phyloP scores from a whole-genome alignment of 176 grass and related monocot species.

The Echinochloa phyllopogon region DNA sequence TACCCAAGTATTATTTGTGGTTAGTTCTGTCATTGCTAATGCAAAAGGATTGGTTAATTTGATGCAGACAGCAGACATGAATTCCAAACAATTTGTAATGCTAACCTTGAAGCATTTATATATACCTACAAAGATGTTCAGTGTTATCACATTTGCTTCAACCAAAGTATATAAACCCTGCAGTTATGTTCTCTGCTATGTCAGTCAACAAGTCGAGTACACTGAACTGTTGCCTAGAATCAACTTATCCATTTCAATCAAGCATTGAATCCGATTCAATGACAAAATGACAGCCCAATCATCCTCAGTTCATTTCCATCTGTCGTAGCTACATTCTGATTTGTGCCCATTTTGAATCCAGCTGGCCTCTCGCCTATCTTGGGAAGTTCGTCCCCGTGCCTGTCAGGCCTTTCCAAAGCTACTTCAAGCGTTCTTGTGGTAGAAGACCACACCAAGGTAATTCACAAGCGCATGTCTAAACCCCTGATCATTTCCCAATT shows the following conservation, averaged over 20 bases:
- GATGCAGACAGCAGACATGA: neutral
- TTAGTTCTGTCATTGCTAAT: neutral
- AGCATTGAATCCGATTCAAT: neutral
- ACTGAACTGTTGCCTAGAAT: neutral
- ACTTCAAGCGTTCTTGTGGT: slow-evolving; percentile 40
- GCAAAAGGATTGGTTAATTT: neutral
- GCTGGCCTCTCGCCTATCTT: slow-evolving; percentile 66
- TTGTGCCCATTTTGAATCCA: slow-evolving; percentile 32
- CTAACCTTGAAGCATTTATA: neutral
- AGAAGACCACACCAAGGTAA: slow-evolving; percentile 54
- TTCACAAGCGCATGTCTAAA: neutral
- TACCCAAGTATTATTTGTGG: neutral
- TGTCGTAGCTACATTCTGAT: slow-evolving; percentile 16
- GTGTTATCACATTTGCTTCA: neutral
- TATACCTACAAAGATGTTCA: neutral
- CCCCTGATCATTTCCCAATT: neutral
- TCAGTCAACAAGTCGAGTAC: neutral
- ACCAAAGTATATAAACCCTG: neutral
- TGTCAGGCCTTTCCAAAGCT: slow-evolving; percentile 45
- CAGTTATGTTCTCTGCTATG: neutral
- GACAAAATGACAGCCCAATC: neutral
- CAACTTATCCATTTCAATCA: neutral
- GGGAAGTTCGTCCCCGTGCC: slow-evolving; percentile 73
- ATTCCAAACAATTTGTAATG: neutral
- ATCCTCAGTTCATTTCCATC: slow-evolving; percentile 2